These are phyloP conservation scores for Rhizophagus prolifer DNA, from an alignment of 192 early-diverging fungal genomes.

Conservation along the genomic window DNA sequence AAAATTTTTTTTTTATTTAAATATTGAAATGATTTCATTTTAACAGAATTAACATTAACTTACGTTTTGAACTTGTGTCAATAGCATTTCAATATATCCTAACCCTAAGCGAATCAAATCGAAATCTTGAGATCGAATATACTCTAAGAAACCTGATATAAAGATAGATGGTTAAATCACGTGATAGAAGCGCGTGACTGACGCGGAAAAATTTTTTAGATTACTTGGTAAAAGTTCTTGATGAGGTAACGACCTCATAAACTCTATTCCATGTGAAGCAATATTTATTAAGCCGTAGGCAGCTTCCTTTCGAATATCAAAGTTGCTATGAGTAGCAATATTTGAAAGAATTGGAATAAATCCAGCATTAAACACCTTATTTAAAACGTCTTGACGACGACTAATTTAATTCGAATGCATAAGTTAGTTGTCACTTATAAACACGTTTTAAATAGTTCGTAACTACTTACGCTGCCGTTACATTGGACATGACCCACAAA, in stretches of 20 bases:
- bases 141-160: slow-evolving; percentile 49
- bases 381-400: slow-evolving; percentile 36
- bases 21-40: neutral
- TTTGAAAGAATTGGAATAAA: slow-evolving; percentile 52
- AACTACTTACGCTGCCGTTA: slow-evolving; percentile 53
- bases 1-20: neutral
- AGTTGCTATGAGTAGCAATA: slow-evolving; percentile 59
- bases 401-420: slow-evolving; percentile 6
- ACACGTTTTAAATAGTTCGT: neutral
- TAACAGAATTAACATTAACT: too few relatives aligned
- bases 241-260: slow-evolving; percentile 45
- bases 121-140: slow-evolving; percentile 61
- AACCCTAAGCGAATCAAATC: slow-evolving; percentile 64
- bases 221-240: slow-evolving; percentile 44
- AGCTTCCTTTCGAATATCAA: slow-evolving; percentile 71
- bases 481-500: slow-evolving; percentile 70
- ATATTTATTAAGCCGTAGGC: slow-evolving; percentile 65
- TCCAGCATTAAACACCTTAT: slow-evolving; percentile 52
- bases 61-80: slow-evolving; percentile 49
- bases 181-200: neutral
- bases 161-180: neutral
- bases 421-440: neutral
- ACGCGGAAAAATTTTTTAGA: neutral
- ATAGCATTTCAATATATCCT: slow-evolving; percentile 55
- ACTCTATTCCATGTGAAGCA: slow-evolving; percentile 51